Evolutionary conservation across 2,329 filamentous ascomycete species (phyloP).

Genomic region (Anthostomella pinea): DNA sequence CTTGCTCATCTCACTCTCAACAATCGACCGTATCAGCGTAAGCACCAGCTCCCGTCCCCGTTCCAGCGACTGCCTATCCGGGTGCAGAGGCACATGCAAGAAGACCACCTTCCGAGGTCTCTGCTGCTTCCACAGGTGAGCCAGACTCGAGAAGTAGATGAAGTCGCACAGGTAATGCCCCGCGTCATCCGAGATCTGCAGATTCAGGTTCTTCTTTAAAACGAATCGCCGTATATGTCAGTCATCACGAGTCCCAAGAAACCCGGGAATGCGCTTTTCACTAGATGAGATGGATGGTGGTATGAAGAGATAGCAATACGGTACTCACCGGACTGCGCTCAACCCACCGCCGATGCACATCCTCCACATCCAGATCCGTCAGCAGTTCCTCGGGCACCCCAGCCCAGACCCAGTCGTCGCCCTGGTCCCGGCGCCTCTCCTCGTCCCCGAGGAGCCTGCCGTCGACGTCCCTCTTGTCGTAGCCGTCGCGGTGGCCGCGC

Average conservation of each 20-base stretch:
- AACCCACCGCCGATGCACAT: slow-evolving; percentile 56
- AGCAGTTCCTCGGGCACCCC: slow-evolving; percentile 53
- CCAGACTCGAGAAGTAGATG: slow-evolving; percentile 69
- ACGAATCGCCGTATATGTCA: slow-evolving; percentile 3
- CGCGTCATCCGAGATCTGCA: slow-evolving; percentile 65
- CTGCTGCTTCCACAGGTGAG: slow-evolving; percentile 49
- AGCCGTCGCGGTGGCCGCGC: slow-evolving; percentile 68
- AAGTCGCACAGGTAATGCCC: slow-evolving; percentile 77
- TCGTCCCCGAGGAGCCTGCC: slow-evolving; percentile 54
- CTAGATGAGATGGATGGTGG: not conserved
- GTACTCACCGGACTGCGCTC: slow-evolving; percentile 46
- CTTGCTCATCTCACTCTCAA: slow-evolving; percentile 36
- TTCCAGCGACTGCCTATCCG: slow-evolving; percentile 45
- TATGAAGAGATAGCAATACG: no score
- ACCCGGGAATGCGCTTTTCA: not conserved
- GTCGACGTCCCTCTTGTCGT: slow-evolving; percentile 69
- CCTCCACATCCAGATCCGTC: slow-evolving; percentile 56
- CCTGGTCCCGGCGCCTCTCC: slow-evolving; percentile 34
- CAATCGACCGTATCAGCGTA: slow-evolving; percentile 55
- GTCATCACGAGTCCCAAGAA: no score
- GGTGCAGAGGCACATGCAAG: slow-evolving; percentile 66
- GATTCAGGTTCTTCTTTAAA: slow-evolving; percentile 33
- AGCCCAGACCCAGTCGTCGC: slow-evolving; percentile 52
- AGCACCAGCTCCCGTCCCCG: slow-evolving; percentile 51
- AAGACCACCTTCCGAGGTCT: slow-evolving; percentile 58